Base-by-base conservation (phyloP, 1,139 yeast species). In the Petasospora fabianii region DNA sequence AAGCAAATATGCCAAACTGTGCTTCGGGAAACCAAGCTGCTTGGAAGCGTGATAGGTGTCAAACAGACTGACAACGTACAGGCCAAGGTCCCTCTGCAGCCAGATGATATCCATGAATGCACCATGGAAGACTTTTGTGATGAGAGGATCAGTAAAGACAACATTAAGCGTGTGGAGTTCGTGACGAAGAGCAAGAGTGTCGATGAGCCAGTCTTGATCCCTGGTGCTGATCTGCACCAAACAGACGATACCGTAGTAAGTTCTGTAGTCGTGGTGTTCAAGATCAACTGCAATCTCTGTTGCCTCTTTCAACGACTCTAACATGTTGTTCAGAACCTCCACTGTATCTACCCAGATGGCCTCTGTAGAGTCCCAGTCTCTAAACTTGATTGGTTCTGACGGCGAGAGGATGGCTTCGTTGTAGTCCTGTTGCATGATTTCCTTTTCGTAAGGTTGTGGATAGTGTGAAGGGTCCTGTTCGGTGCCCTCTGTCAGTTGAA, bases 31-130 rank as follows among this genome's bases (percentile, higher is more conserved):
- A 0, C 87, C 86, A 24, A 94, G 66, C 15, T 76, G 77, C 48
- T 77, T 79, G 0, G 96, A 77, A 0, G 98, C 98, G 63, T 84
- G 92, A 59, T 75, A 90, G 0, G 98, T 94, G 59, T 94, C 99
- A 60, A 94, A 92, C 20, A 94, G 64, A 28, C 94, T 77, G 7
- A 92, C 98, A 17, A 94, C 67, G 53, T 94, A 94, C 12, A 94
- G 65, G 0, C 99, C 99, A 48, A 94, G 71, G 58, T 94, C 98
- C 50, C 98, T 72, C 64, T 94, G 99, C 30, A 94, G 69, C 99
- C 99, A 94, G 35, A 87, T 82, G 9, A 92, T 84, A 67, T 94
- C 99, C 96, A 88, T 88, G 49, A 80, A 82, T 0, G 98, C 96
- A 48, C 99, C 98, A 58, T 94, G 99, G 51, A 94, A 77, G 1